These are phyloP conservation scores for Pluteus cervinus DNA, from an alignment of 768 basidiomycete species.

Conservation along the genomic window DNA sequence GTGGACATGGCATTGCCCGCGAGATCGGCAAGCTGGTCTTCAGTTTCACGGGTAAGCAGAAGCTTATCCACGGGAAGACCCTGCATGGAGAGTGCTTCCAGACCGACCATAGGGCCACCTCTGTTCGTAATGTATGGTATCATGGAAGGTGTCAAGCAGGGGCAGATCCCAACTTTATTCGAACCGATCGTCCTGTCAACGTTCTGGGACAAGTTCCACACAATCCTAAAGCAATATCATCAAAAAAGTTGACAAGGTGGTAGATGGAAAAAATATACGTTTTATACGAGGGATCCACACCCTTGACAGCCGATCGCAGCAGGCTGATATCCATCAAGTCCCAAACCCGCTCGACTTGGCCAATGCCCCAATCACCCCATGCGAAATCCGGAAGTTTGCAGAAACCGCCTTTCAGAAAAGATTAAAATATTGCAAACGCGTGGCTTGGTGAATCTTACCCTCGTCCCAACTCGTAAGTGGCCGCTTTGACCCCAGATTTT, in stretches of 20 bases:
- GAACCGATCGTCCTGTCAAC: slow-evolving; percentile 88
- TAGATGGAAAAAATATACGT: slow-evolving; percentile 49
- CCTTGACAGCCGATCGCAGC: slow-evolving; percentile 73
- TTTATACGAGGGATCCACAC: slow-evolving; percentile 83
- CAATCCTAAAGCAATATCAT: slow-evolving; percentile 42
- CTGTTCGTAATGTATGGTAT: slow-evolving; percentile 95
- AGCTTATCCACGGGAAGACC: slow-evolving; percentile 91
- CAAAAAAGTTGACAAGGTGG: slow-evolving; percentile 5
- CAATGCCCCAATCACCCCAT: slow-evolving; percentile 92
- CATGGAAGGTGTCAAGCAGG: slow-evolving; percentile 94
- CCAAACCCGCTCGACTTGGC: slow-evolving; percentile 92
- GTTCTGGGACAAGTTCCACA: slow-evolving; percentile 97
- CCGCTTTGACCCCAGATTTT: slow-evolving; percentile 73
- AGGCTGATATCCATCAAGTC: slow-evolving; percentile 91
- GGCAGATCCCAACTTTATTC: slow-evolving; percentile 76
- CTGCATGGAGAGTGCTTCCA: slow-evolving; percentile 91
- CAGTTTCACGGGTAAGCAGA: slow-evolving; percentile 85
- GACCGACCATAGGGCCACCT: slow-evolving; percentile 91
- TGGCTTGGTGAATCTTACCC: slow-evolving; percentile 36
- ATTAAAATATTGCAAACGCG: slow-evolving; percentile 2
- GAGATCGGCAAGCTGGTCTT: slow-evolving; percentile 90
- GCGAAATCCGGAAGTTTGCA: slow-evolving; percentile 85
- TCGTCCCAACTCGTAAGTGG: slow-evolving; percentile 93
- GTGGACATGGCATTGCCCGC: slow-evolving; percentile 98
- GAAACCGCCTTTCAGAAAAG: slow-evolving; percentile 49